Percentiles rank a stretch among this genome's conserved stretches.
These are phyloP conservation scores for Apiospora hydei DNA, from an alignment of 2,329 filamentous ascomycete genomes.

Conservation along the genomic window DNA sequence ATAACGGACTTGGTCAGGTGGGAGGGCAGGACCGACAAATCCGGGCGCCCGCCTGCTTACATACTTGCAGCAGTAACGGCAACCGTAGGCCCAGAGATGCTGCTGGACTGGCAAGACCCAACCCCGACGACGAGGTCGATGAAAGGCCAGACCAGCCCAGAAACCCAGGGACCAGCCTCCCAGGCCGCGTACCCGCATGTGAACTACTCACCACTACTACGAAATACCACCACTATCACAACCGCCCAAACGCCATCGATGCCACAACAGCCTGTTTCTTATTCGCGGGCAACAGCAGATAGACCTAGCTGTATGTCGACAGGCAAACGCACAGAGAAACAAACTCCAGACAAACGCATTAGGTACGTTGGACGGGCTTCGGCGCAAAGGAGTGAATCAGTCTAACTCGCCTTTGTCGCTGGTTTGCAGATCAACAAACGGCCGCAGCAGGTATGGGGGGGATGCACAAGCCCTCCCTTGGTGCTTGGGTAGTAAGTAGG, in stretches of 20 bases:
- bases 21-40: not conserved
- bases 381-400: not conserved
- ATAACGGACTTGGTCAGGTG: not conserved
- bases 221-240: not conserved
- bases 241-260: not conserved
- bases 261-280: not conserved
- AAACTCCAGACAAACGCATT: not conserved
- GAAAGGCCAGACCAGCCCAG: slow-evolving; percentile 7
- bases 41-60: slow-evolving; percentile 5
- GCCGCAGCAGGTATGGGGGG: not conserved
- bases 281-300: not conserved
- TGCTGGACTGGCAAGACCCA: not conserved
- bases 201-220: not conserved
- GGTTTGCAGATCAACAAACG: not conserved
- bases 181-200: slow-evolving; percentile 1
- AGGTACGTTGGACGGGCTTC: not conserved
- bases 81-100: not conserved
- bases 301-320: not conserved
- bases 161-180: slow-evolving; percentile 9
- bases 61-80: not conserved
- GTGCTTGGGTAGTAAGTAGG: not conserved
- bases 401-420: not conserved
- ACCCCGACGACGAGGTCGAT: slow-evolving; percentile 17
- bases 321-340: not conserved
- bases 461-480: not conserved